A percentile compares a stretch with the other conserved stretches of the same genome.
These are phyloP conservation scores for Cubamyces sp. DNA, from an alignment of 768 basidiomycete species.

Conservation along the genomic window DNA sequence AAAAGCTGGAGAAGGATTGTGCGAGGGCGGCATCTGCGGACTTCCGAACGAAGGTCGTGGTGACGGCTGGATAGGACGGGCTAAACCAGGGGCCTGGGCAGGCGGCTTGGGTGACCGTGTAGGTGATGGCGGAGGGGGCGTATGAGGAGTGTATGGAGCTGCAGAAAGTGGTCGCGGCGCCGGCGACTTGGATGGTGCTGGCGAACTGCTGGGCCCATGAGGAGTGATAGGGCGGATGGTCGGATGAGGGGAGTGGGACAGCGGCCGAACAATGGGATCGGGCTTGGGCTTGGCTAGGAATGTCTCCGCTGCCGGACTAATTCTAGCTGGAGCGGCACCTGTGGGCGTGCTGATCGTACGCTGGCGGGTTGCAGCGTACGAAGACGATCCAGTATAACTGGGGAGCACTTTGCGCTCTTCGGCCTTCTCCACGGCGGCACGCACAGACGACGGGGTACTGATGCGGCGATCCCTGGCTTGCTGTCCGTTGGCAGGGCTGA, in stretches of 20 bases:
- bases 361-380: slow-evolving; percentile 39
- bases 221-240: slow-evolving; percentile 17
- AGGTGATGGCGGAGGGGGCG: slow-evolving; percentile 27
- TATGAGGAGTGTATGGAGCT: slow-evolving; percentile 24
- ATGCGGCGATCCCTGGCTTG: slow-evolving; percentile 32
- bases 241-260: slow-evolving; percentile 16
- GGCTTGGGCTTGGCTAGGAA: slow-evolving; percentile 12
- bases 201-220: neutral
- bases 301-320: slow-evolving; percentile 1
- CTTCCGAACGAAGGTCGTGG: slow-evolving; percentile 48
- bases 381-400: slow-evolving; percentile 36
- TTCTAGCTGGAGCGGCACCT: slow-evolving; percentile 16
- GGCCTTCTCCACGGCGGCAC: slow-evolving; percentile 42
- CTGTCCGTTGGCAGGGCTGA: neutral
- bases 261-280: slow-evolving; percentile 11
- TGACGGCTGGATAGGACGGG: slow-evolving; percentile 56
- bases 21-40: slow-evolving; percentile 48
- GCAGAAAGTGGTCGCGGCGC: slow-evolving; percentile 18
- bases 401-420: slow-evolving; percentile 40
- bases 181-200: slow-evolving; percentile 20
- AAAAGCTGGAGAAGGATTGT: slow-evolving; percentile 59
- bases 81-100: slow-evolving; percentile 41
- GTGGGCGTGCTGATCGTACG: slow-evolving; percentile 55
- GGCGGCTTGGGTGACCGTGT: slow-evolving; percentile 33
- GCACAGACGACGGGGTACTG: slow-evolving; percentile 42